Percentiles rank a stretch among this genome's conserved stretches.
Conservation (phyloP, 805 yeast genomes). For the Hanseniaspora guilliermondii region DNA sequence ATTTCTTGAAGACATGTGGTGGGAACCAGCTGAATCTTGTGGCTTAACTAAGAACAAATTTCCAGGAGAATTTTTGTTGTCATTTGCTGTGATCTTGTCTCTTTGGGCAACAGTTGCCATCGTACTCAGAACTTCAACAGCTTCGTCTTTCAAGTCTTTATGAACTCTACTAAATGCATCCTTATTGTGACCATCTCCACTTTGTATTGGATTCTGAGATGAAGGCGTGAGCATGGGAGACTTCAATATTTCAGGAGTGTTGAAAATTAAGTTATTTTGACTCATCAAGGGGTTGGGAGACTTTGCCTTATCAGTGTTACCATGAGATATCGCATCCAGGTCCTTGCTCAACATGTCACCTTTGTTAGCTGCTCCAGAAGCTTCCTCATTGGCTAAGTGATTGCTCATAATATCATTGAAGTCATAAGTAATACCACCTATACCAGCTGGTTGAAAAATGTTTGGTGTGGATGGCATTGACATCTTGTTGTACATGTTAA, state of each 20-base stretch:
- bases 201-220: constrained; percentile 15
- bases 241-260: constrained; percentile 25
- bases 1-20: neutral
- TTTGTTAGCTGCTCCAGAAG: constrained; percentile 20
- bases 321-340: constrained; percentile 9
- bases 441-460: constrained; percentile 23
- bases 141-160: constrained; percentile 13
- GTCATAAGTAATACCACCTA: constrained; percentile 26
- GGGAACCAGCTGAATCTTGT: neutral
- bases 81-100: constrained; percentile 3
- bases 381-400: constrained; percentile 14
- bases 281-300: constrained; percentile 1
- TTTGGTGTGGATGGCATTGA: constrained; percentile 18
- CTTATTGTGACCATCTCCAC: neutral
- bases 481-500: constrained; percentile 15
- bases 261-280: constrained; percentile 12
- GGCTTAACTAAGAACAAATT: neutral
- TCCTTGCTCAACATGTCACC: constrained; percentile 19
- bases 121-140: constrained; percentile 13
- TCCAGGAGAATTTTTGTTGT: constrained; percentile 8
- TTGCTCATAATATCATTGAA: constrained; percentile 21
- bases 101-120: constrained; percentile 14
- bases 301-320: constrained; percentile 20
- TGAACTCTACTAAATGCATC: constrained; percentile 10
- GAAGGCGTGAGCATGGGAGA: constrained; percentile 19